These are phyloP conservation scores for Leccinum disarticulatum DNA, from an alignment of 768 basidiomycete species.

Conservation along the genomic window DNA sequence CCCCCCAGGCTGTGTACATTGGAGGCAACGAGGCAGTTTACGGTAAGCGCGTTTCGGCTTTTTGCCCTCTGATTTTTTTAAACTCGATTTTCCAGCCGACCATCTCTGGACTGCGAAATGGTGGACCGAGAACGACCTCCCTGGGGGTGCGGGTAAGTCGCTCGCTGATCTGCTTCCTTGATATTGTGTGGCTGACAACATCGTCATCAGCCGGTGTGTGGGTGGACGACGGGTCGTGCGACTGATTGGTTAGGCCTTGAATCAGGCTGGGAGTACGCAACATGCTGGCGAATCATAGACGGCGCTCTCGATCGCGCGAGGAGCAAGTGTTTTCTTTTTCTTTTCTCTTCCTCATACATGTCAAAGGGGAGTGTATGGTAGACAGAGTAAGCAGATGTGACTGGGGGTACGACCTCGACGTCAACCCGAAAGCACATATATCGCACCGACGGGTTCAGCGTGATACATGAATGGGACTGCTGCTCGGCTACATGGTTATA, in stretches of 20 bases:
- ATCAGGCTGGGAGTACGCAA: too few species aligned
- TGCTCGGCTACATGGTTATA: conserved; percentile 1
- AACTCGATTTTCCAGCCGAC: conserved; percentile 30
- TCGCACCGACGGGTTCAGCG: background rate
- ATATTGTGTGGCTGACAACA: background rate
- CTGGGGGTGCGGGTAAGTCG: conserved; percentile 26
- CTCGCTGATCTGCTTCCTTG: background rate
- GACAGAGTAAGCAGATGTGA: background rate
- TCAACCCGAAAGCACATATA: background rate
- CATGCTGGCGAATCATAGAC: too few species aligned
- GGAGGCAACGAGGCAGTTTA: conserved; percentile 43
- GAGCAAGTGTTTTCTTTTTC: background rate
- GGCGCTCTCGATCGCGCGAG: background rate
- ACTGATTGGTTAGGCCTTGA: conserved; percentile 6
- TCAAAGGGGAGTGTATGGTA: background rate
- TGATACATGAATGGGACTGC: background rate
- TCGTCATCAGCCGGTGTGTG: conserved; percentile 29
- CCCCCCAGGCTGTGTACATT: conserved; percentile 28
- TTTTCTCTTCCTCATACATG: background rate
- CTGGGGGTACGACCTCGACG: background rate
- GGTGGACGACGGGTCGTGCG: conserved; percentile 36
- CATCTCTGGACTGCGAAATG: conserved; percentile 52
- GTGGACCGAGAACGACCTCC: conserved; percentile 46
- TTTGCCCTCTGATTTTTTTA: background rate
- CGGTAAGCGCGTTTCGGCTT: conserved; percentile 30